These are phyloP conservation scores for Lactarius sp. DNA, from an alignment of 768 basidiomycete species.

Conservation along the genomic window DNA sequence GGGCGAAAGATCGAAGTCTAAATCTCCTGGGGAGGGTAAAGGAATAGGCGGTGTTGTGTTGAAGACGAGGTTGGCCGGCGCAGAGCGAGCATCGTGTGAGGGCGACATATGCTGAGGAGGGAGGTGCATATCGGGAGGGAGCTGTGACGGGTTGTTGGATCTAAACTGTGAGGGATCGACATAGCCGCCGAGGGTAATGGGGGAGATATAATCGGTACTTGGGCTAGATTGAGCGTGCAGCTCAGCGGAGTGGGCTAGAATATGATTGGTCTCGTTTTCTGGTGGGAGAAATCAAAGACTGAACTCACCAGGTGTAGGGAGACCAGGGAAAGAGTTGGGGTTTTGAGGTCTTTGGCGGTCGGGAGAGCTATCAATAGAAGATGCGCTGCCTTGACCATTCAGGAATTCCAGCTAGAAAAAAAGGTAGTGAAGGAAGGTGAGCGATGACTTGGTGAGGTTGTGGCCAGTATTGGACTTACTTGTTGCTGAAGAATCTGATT, in stretches of 20 bases:
- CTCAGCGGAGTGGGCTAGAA: conserved; percentile 45
- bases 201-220: conserved; percentile 53
- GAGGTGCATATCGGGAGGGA: conserved; percentile 27
- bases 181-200: conserved; percentile 51
- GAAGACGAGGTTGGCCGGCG: conserved; percentile 73
- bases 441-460: background rate
- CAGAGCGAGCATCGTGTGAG: conserved; percentile 42
- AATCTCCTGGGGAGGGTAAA: conserved; percentile 44
- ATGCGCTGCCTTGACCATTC: conserved; percentile 35
- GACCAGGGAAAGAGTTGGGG: conserved; percentile 35
- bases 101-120: conserved; percentile 29
- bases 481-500: conserved; percentile 88
- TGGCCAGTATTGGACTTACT: conserved; percentile 40
- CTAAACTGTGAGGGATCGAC: conserved; percentile 31
- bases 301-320: conserved; percentile 64
- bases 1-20: conserved; percentile 73
- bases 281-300: conserved; percentile 22
- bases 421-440: background rate
- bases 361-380: conserved; percentile 29
- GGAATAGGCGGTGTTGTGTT: conserved; percentile 38
- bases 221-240: conserved; percentile 52
- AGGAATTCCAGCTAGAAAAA: conserved; percentile 31
- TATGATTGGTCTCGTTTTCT: conserved; percentile 30
- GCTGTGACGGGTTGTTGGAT: conserved; percentile 24
- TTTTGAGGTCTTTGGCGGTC: conserved; percentile 27